phyloP scores from a whole-genome alignment of 2,329 filamentous ascomycete species.

The Ascochyta koolunga region DNA sequence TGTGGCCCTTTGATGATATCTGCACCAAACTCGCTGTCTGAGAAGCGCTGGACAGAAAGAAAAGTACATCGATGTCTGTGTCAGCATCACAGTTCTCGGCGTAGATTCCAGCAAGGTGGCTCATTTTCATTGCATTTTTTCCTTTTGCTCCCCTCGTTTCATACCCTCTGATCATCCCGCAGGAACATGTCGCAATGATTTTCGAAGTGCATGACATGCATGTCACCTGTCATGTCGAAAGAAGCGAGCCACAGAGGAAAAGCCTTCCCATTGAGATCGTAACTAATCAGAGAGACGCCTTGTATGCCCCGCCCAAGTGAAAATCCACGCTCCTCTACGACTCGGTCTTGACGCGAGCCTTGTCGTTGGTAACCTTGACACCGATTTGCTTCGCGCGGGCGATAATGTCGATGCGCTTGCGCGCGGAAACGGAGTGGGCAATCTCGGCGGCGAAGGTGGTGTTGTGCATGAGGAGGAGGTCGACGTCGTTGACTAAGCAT shows the following conservation, averaged over 20 bases:
- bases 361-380: constrained; percentile 99
- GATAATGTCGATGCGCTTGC: constrained; percentile 98
- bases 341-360: constrained; percentile 98
- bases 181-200: constrained; percentile 33
- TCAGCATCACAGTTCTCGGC: neutral
- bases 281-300: constrained; percentile 49
- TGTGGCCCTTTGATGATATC: neutral
- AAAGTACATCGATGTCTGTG: neutral
- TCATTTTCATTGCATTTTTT: constrained; percentile 40
- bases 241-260: constrained; percentile 35
- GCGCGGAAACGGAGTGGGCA: constrained; percentile 94
- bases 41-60: neutral
- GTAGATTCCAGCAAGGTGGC: constrained; percentile 20
- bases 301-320: constrained; percentile 44
- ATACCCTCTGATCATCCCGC: constrained; percentile 24
- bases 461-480: constrained; percentile 99
- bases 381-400: constrained; percentile 96
- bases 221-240: constrained; percentile 24
- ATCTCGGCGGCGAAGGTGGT: constrained; percentile 98
- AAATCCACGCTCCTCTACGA: constrained; percentile 55
- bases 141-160: constrained; percentile 27
- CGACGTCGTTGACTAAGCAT: constrained; percentile 74
- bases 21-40: neutral
- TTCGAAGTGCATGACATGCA: constrained; percentile 36
- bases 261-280: constrained; percentile 46